phyloP scores from a whole-genome alignment of 768 basidiomycete genomes.

The Mycena indigotica region DNA sequence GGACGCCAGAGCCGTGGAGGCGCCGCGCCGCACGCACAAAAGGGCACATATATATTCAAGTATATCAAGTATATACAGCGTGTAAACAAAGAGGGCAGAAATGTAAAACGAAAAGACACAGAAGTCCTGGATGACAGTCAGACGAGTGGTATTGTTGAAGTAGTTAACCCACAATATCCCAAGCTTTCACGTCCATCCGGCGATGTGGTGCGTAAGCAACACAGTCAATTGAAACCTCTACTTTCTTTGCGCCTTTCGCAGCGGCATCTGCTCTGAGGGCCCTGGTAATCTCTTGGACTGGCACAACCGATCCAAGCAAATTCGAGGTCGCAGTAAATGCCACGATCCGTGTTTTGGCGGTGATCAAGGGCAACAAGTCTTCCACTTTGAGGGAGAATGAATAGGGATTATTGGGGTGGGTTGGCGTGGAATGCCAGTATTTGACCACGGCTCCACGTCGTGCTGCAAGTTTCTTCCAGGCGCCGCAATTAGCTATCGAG shows the following conservation, averaged over 20 bases:
- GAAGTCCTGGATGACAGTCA: slow-evolving; percentile 47
- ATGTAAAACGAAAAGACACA: slow-evolving; percentile 74
- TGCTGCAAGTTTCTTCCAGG: slow-evolving; percentile 75
- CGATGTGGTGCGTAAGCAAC: slow-evolving; percentile 81
- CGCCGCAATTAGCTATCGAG: slow-evolving; percentile 64
- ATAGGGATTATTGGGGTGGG: slow-evolving; percentile 63
- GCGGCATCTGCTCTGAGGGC: slow-evolving; percentile 54
- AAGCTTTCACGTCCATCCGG: slow-evolving; percentile 67
- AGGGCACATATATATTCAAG: no score
- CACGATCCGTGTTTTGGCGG: slow-evolving; percentile 66
- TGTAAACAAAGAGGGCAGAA: no score
- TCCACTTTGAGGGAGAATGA: slow-evolving; percentile 56
- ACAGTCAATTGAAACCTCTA: slow-evolving; percentile 74
- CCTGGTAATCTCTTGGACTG: slow-evolving; percentile 57
- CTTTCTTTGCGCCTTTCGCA: slow-evolving; percentile 54
- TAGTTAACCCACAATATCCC: slow-evolving; percentile 55
- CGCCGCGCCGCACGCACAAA: no score
- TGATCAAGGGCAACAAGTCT: slow-evolving; percentile 63
- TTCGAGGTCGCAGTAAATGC: slow-evolving; percentile 79
- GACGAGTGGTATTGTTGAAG: neutral
- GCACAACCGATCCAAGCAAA: slow-evolving; percentile 66
- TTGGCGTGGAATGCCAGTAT: slow-evolving; percentile 56
- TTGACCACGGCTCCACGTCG: slow-evolving; percentile 57
- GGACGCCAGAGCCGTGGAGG: no score
- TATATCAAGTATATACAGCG: no score